Base-by-base conservation (phyloP, 2,329 filamentous ascomycete genomes). In the Xylariales sp. region DNA sequence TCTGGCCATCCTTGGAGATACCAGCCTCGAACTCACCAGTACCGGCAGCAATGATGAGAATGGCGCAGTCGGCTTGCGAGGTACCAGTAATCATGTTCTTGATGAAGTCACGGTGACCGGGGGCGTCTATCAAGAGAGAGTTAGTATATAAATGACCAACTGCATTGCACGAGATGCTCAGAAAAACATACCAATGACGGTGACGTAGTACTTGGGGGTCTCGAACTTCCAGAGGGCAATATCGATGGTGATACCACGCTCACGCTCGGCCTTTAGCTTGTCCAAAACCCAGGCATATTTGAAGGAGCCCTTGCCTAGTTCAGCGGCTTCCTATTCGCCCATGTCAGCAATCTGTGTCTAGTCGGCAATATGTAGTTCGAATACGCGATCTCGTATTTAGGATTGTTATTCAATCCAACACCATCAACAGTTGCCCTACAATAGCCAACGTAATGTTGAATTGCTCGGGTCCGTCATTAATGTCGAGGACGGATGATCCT, bases 81-180 rank as follows among this genome's bases (percentile, higher is more conserved):
- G 96, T 98, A 94, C 96, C 96, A 92, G 96, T 98, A 86, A 99
- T 99, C 96, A 99, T 99, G 94, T 98, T 99, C 95, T 99, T 99
- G 93, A 99, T 98, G 91, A 98, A 99, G 84, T 99, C 96, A 96
- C 96, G 95, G 88, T 99, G 96, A 87, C 96, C 96, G 81, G 96
- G 96, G 85, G 96, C 96, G 82, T 99, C 93, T 92, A 76, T 9
- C 16, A 32, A 48, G 3, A 48, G 41, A 5, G 30, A 18, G 60
- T 68, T 60, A 70, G 67, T 52, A 67, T 48, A 39, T n/a, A 10
- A 6, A 28, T 16, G 30, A 23, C 10, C 23, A 14, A 3, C 3
- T 10, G 1, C 50, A 23, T 16, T n/a, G 32, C 3, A n/a, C 0
- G 1, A 3, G 65, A 64, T 72, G 71, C 52, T 62, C 6, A 64